Base-by-base conservation (phyloP, 1,139 yeast species). In the Scheffersomyces segobiensis region DNA sequence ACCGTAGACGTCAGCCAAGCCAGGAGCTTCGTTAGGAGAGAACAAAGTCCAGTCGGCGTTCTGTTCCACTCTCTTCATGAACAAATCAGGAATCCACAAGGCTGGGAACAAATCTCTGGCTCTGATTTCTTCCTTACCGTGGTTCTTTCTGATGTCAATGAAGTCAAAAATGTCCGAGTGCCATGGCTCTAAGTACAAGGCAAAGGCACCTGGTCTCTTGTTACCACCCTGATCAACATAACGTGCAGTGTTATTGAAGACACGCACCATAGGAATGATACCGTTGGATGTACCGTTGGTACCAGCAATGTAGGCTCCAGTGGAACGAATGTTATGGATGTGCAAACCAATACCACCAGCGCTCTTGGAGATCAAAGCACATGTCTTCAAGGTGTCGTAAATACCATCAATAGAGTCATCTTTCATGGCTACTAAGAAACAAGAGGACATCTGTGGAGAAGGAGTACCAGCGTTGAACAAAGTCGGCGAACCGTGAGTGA, bases 141-240 rank as follows among this genome's bases (percentile, higher is more conserved):
- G 97, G 73, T 91, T 91, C 78, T 91, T 91, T 75, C 96, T 86
- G 65, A 91, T 84, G 65, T 91, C 96, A 57, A 91, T 79, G 70
- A 91, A 89, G 60, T 91, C 97, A 71, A 90, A 88, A 58, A 91
- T 84, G 71, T 91, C 97, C 24, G 91, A 85, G 70, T 91, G 97
- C 97, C 97, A 91, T 65, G 97, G 97, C 77, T 91, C 97, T 59
- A 91, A 79, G 74, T 91, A 91, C 58, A 91, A 77, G 51, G 97
- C 97, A 73, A 91, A 89, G 17, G 97, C 97, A 69, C 97, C 97
- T 2, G 97, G 97, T 71, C 97, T 86, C 75, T 92, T 92, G 80
- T 91, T 91, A 67, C 97, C 97, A 71, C 97, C 97, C 79, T 91
- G 97, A 69, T 91, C 97, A 55, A 91, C 97, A 67, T 91, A 91